A percentile compares a stretch with the other conserved stretches of the same genome.
These are phyloP conservation scores for Exophiala sp. DNA, from an alignment of 2,329 filamentous ascomycete genomes.

Conservation along the genomic window DNA sequence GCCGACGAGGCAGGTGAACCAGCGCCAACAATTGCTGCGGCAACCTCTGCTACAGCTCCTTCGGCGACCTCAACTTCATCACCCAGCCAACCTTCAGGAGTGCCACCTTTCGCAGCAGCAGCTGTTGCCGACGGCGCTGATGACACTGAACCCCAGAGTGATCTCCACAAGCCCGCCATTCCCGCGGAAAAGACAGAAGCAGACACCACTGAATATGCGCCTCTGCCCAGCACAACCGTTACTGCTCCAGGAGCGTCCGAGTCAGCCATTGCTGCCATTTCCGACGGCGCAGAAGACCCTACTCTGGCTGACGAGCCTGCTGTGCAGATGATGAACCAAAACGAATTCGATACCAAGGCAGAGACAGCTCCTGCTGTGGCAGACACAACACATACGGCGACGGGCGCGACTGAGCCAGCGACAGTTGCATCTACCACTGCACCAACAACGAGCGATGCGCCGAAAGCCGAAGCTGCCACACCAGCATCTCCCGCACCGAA, in stretches of 20 bases:
- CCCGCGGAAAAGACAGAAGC: too few species aligned
- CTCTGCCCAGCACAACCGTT: constrained; percentile 25
- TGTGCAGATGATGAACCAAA: constrained; percentile 25
- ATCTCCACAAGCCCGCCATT: too few species aligned
- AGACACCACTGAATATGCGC: too few species aligned
- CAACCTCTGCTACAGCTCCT: constrained; percentile 37
- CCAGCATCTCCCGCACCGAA: constrained; percentile 9
- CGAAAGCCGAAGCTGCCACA: constrained; percentile 5
- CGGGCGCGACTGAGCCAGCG: not conserved
- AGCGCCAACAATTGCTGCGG: constrained; percentile 39
- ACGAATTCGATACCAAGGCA: constrained; percentile 17
- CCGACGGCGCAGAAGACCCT: constrained; percentile 27
- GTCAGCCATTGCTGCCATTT: constrained; percentile 40
- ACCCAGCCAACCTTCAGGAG: constrained; percentile 10
- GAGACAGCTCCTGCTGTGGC: constrained; percentile 1
- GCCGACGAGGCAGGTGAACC: constrained; percentile 37
- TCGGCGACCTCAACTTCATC: not conserved
- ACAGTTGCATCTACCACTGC: constrained; percentile 1
- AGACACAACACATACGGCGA: not conserved
- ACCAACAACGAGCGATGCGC: constrained; percentile 5
- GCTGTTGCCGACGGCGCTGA: too few species aligned
- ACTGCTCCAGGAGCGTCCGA: constrained; percentile 38
- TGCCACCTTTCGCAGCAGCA: constrained; percentile 17
- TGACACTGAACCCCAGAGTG: too few species aligned
- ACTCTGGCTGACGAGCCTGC: constrained; percentile 27